These are phyloP conservation scores for Lotus japonicus DNA, from an alignment of 306 rosid species.

Conservation along the genomic window DNA sequence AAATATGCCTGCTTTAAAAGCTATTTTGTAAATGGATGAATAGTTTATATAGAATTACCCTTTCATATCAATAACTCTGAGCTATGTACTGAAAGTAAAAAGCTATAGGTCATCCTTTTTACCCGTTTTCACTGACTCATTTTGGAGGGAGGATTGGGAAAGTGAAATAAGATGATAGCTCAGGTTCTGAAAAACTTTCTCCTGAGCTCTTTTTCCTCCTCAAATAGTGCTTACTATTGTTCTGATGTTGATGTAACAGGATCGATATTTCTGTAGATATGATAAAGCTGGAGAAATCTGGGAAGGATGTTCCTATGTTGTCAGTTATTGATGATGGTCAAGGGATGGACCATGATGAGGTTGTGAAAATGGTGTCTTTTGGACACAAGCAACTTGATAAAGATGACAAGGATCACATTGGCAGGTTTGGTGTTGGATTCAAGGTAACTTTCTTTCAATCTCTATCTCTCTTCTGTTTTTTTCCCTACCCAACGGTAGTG, in stretches of 20 bases:
- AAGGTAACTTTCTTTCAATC: slow-evolving; percentile 30
- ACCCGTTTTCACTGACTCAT: background rate
- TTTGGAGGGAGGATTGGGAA: slow-evolving; percentile 1
- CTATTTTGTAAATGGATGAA: background rate
- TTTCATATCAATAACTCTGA: background rate
- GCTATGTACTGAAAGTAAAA: background rate
- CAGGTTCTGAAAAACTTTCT: background rate
- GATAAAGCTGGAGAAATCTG: slow-evolving; percentile 34
- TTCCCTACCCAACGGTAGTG: background rate
- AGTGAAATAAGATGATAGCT: slow-evolving; percentile 4
- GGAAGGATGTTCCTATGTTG: slow-evolving; percentile 37
- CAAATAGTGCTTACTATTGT: background rate
- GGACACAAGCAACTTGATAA: slow-evolving; percentile 38
- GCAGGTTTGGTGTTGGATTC: slow-evolving; percentile 58
- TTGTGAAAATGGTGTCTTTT: slow-evolving; percentile 43
- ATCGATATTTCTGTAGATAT: slow-evolving; percentile 37
- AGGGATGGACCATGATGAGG: slow-evolving; percentile 48
- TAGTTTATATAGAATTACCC: background rate
- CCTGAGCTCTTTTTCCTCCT: background rate
- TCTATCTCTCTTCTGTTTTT: background rate
- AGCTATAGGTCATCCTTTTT: background rate
- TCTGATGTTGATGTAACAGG: slow-evolving; percentile 32
- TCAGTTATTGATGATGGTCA: slow-evolving; percentile 51
- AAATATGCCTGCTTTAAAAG: background rate
- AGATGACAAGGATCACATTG: slow-evolving; percentile 37